These are phyloP conservation scores for Pelagophyceae sp. DNA, from an alignment of 352 stramenopile genomes.

Conservation along the genomic window DNA sequence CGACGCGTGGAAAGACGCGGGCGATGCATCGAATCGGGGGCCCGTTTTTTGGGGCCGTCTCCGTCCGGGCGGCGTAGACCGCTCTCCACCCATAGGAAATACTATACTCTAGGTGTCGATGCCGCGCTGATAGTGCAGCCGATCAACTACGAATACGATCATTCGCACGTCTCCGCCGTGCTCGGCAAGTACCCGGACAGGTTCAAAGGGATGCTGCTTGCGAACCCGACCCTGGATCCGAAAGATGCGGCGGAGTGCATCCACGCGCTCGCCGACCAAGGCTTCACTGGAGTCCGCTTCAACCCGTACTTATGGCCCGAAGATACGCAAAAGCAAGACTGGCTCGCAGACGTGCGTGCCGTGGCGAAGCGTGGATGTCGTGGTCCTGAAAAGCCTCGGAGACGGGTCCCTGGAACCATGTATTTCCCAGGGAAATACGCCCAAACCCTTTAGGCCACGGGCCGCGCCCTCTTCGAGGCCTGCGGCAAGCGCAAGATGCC, in stretches of 20 bases:
- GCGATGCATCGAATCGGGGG: too few species aligned
- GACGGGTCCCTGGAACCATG: too few species aligned
- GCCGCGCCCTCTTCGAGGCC: slow-evolving; percentile 48
- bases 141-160: slow-evolving; percentile 69
- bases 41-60: too few species aligned
- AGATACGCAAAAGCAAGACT: slow-evolving; percentile 25
- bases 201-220: slow-evolving; percentile 62
- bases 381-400: too few species aligned
- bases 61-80: too few species aligned
- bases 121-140: slow-evolving; percentile 55
- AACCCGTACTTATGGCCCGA: slow-evolving; percentile 64
- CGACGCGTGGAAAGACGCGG: too few species aligned
- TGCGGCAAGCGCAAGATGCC: slow-evolving; percentile 43
- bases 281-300: slow-evolving; percentile 36
- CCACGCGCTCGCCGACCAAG: not conserved
- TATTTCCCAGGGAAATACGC: too few species aligned
- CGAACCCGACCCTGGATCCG: slow-evolving; percentile 48
- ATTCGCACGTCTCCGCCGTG: slow-evolving; percentile 52
- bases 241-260: slow-evolving; percentile 40
- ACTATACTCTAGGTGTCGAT: too few species aligned
- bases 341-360: slow-evolving; percentile 42
- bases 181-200: slow-evolving; percentile 44
- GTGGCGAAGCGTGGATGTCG: too few species aligned
- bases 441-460: too few species aligned
- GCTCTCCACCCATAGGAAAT: too few species aligned